Base-by-base conservation (phyloP, 768 basidiomycete species). In the Suillus variegatus region DNA sequence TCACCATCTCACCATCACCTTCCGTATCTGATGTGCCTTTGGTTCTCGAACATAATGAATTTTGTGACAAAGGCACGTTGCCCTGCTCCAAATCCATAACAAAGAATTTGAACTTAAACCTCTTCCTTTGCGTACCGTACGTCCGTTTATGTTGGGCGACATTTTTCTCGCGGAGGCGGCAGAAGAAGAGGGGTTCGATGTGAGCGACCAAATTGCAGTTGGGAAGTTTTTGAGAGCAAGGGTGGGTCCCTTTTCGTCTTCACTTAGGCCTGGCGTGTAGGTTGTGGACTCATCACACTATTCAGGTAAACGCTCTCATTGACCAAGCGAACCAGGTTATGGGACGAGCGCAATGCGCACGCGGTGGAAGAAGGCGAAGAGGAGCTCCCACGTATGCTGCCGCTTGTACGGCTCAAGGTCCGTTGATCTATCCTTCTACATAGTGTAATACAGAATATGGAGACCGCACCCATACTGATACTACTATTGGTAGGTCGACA, bases 71-170 rank as follows among this genome's bases (percentile, higher is more conserved):
- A 99, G 96, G 77, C 93, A 99, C 68, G 96, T 96, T 61, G 97
- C 94, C 1, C 81, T 99, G 47, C 78, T 99, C 25, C 85, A 92
- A 71, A 89, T 99, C 40, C 92, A 93, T 73, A 91, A 90, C 32
- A 95, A 93, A 70, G 88, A 94, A 57, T 99, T 94, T 75, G 81
- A 93, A 68, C 77, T 99, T 71, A 88, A 87, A 18, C 94, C 95
- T 3, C 85, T 99, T 47, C 88, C 93, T 3, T 81, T 99, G 60
- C 90, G 93, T 35, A 97, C 93, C 7, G 95, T 98, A 47, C 87
- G 97, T 8, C 97, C 97, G 2, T 99, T 99, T 73, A 91, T 97
- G 38, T 84, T 97, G 63, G 92, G 94, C 66, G 91, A 94, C 64
- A 76, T 98, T 28, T 76, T 85, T 18, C 81, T 99, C 16, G 79